Evolutionary conservation across 352 stramenopile species (phyloP), one percentile per base, ranked within the genome.

Genomic region (Globisporangium canariense): DNA sequence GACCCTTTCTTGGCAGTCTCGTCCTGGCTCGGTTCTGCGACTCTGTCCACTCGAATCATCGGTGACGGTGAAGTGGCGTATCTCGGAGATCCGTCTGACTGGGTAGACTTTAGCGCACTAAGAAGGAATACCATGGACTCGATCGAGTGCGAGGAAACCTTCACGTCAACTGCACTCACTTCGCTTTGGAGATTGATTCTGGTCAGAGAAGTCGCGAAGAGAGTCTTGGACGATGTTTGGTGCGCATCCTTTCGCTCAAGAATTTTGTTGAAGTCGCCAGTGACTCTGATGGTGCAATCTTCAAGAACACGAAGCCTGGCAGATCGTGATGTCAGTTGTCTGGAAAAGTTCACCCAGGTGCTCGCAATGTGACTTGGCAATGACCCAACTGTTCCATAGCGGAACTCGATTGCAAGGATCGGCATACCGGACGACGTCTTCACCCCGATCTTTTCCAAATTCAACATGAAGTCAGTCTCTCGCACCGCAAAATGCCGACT

Each of bases 391-490:
- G 64, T 72, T 25, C 69, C 70, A 3, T 62, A 75, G 54, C 71
- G 71, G 65, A 85, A 82, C n/a, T 73, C 46, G 25, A 89, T 77
- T 22, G 57, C 49, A 30, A 90, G 58, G 6, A 79, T 52, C 20
- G 70, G 67, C 43, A 79, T 71, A 0, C 74, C 50, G 18, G 71
- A 58, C 11, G 80, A 89, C 0, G 73, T 83, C n/a, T 83, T 77
- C 13, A 86, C 53, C 8, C 62, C 65, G 56, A 92, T 64, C 41
- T 83, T 85, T 59, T 92, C 83, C 6, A 85, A 18, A 61, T 78
- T 90, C n/a, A 86, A n/a, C 68, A 88, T 79, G 58, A 88, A 71
- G 54, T 86, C 66, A 34, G 70, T 53, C 18, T 69, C 74, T 18
- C 66, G 68, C 7, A 79, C 67, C 20, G 63, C 59, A 8, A 85